Conservation (phyloP, 2,329 filamentous ascomycete genomes). For the Aureobasidium sp. region DNA sequence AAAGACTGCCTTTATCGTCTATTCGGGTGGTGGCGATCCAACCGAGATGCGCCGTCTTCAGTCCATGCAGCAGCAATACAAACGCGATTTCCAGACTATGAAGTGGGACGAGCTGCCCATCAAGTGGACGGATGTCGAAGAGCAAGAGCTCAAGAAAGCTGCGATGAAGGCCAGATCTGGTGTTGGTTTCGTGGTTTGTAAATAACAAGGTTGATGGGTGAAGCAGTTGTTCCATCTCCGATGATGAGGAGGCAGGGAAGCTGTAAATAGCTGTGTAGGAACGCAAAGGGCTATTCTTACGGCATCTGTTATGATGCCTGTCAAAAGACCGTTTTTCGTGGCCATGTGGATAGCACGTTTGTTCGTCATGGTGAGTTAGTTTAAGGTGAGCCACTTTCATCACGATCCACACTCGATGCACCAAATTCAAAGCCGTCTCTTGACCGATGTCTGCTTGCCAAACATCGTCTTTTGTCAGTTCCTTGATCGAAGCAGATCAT, state of each 20-base stretch:
- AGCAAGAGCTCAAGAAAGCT: constrained; percentile 49
- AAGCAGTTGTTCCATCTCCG: too few relatives aligned
- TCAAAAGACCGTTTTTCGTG: background rate
- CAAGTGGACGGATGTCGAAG: constrained; percentile 56
- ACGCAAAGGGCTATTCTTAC: too few relatives aligned
- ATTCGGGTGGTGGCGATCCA: constrained; percentile 56
- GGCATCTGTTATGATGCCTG: too few relatives aligned
- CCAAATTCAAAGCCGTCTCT: background rate
- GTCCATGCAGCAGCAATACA: constrained; percentile 46
- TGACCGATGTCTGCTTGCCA: background rate
- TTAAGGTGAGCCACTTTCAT: background rate
- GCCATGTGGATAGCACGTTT: background rate
- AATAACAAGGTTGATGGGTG: too few relatives aligned
- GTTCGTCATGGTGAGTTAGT: background rate
- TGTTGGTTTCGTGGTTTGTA: constrained; percentile 44
- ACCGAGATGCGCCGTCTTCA: constrained; percentile 48
- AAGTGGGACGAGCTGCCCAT: constrained; percentile 56
- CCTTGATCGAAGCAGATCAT: background rate
- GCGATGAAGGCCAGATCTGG: constrained; percentile 49
- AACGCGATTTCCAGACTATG: constrained; percentile 48
- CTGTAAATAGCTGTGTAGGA: too few relatives aligned
- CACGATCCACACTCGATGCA: background rate
- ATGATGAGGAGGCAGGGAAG: too few relatives aligned
- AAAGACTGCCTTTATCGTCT: constrained; percentile 53
- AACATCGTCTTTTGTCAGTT: background rate